phyloP scores from a whole-genome alignment of 1,284 basidiomycete genomes.

The Rhodotorula sp. region DNA sequence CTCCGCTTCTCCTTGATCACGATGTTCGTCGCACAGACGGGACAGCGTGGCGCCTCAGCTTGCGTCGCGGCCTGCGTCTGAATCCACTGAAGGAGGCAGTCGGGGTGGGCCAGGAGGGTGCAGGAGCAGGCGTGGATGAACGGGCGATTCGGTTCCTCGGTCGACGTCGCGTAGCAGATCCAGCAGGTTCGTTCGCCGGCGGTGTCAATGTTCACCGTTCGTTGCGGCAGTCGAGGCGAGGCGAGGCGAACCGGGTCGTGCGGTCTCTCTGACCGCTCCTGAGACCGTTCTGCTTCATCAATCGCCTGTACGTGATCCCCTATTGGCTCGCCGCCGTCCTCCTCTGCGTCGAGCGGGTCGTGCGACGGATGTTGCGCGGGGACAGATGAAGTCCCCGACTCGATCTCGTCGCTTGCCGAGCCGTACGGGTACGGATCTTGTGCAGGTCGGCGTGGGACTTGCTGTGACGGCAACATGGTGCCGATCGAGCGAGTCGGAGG shows the following conservation, averaged over 20 bases:
- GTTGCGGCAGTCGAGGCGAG: neutral
- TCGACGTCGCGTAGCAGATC: slow-evolving; percentile 34
- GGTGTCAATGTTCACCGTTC: neutral
- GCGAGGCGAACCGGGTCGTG: no score
- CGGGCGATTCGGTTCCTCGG: neutral
- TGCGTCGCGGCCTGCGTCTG: slow-evolving; percentile 59
- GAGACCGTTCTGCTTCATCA: no score
- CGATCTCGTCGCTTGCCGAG: no score
- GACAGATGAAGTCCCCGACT: no score
- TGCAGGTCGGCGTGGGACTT: neutral
- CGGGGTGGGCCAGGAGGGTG: slow-evolving; percentile 66
- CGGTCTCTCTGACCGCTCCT: no score
- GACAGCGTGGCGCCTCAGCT: slow-evolving; percentile 56
- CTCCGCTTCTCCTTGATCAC: slow-evolving; percentile 64
- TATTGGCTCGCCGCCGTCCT: neutral
- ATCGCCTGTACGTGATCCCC: no score
- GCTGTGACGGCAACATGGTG: slow-evolving; percentile 2
- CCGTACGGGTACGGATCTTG: neutral
- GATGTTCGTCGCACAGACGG: slow-evolving; percentile 67
- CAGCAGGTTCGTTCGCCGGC: slow-evolving; percentile 27
- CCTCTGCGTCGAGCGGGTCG: neutral
- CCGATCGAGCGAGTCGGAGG: neutral
- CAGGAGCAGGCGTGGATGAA: slow-evolving; percentile 71
- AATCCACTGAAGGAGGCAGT: slow-evolving; percentile 73
- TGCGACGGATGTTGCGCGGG: neutral